Conservation (phyloP, 2,329 filamentous ascomycete species). For the Pseudogymnoascus sp. region DNA sequence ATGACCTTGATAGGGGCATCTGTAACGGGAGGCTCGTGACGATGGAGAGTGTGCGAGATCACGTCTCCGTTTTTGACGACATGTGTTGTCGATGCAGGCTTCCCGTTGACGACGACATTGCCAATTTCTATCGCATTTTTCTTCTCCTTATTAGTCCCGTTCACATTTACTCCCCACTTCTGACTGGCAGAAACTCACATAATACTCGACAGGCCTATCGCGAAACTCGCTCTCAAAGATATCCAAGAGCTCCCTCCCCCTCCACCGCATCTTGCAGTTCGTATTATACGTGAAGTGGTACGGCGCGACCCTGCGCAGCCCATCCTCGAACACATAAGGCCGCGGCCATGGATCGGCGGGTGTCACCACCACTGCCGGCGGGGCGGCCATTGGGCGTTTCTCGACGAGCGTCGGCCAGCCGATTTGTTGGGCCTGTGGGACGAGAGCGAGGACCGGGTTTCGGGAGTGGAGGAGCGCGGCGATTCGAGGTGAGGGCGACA, state of each 20-base stretch:
- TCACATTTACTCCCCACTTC: background rate
- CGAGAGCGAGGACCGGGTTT: conserved; percentile 37
- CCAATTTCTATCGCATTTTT: conserved; percentile 71
- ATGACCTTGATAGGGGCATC: conserved; percentile 71
- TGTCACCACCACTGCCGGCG: conserved; percentile 42
- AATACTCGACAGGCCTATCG: conserved; percentile 79
- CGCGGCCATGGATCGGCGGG: conserved; percentile 48
- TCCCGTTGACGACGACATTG: conserved; percentile 71
- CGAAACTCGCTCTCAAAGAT: conserved; percentile 90
- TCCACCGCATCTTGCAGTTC: conserved; percentile 89
- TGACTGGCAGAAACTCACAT: conserved; percentile 44
- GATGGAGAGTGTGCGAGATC: conserved; percentile 86
- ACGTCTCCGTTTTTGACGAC: conserved; percentile 81
- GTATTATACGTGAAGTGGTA: conserved; percentile 96
- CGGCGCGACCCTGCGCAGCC: conserved; percentile 71
- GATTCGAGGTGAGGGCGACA: conserved; percentile 45
- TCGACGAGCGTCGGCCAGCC: conserved; percentile 27
- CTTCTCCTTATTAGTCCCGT: conserved; percentile 32
- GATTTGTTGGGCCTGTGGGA: conserved; percentile 22
- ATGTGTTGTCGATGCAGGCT: conserved; percentile 55
- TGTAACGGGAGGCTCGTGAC: conserved; percentile 90
- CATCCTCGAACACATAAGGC: conserved; percentile 78
- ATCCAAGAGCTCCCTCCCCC: conserved; percentile 69
- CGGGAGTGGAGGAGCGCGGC: conserved; percentile 43
- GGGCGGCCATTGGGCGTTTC: conserved; percentile 32